Base-by-base conservation (phyloP, 2,329 filamentous ascomycete genomes). In the Nakataea oryzae region DNA sequence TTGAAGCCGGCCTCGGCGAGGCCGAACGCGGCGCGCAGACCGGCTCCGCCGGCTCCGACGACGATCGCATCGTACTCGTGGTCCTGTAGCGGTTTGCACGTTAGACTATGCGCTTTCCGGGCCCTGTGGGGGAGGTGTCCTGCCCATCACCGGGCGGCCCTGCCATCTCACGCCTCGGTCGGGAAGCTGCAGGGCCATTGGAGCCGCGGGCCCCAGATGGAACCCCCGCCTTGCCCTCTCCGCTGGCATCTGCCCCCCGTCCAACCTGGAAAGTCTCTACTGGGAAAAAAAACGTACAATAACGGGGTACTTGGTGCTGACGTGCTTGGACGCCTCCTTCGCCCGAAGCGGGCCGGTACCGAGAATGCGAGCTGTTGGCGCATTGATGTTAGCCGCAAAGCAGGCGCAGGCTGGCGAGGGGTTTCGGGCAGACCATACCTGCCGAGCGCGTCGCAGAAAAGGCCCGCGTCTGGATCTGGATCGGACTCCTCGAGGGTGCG, bases 41-140 rank as follows among this genome's bases (percentile, higher is more conserved):
- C 90, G 65, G 90, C 81, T 70, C 90, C 90, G 74, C 90, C 90
- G 65, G 90, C 90, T 70, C 90, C 90, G 67, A 95, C 91, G 65
- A 99, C 95, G 70, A 99, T 83, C 65, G 93, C 93, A 89, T 97
- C 95, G 79, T 97, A 97, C 79, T 97, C 92, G 79, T 99, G 95
- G 76, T 97, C 95, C 86, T 92, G 61, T 59, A n/a, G 41, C 8
- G 41, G 7, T n/a, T 3, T 6, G 3, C 13, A n/a, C 24, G 28
- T 58, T 28, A 56, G 21, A 50, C 11, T 2, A n/a, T 9, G 17
- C 41, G 17, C 11, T 50, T 21, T n/a, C 41, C 21, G 1, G 41
- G 21, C 41, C 21, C 41, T n/a, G 17, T 47, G 5, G 17, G 17
- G 17, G 41, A 47, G 34, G 21, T 2, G 41, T 21, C 34, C 14